Evolutionary conservation across 2,329 filamentous ascomycete genomes (phyloP).

Genomic region (Rutstroemia sp.): DNA sequence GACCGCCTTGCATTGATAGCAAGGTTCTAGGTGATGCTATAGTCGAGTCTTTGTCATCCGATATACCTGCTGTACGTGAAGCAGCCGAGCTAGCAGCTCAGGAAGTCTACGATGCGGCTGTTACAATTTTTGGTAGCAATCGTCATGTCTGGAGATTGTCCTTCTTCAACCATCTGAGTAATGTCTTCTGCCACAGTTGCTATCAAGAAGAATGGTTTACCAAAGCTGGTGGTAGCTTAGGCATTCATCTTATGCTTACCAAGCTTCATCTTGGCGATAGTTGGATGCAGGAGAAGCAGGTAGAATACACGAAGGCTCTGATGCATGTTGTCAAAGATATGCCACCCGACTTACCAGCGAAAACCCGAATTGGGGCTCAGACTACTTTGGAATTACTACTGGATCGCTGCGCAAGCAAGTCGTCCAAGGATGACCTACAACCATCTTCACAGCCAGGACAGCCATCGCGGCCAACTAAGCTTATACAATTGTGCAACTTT

Average conservation of each 20-base stretch:
- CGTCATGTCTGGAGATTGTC: constrained; percentile 66
- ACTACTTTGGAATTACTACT: constrained; percentile 75
- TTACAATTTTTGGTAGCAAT: constrained; percentile 70
- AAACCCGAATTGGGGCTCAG: constrained; percentile 76
- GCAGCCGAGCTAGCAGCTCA: constrained; percentile 73
- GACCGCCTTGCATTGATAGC: constrained; percentile 79
- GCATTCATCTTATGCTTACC: constrained; percentile 81
- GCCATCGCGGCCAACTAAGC: constrained; percentile 54
- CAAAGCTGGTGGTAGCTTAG: constrained; percentile 85
- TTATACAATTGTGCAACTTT: constrained; percentile 72
- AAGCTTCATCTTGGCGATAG: constrained; percentile 75
- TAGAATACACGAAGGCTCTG: constrained; percentile 83
- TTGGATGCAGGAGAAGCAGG: constrained; percentile 77
- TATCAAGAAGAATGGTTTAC: constrained; percentile 99
- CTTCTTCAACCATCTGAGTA: constrained; percentile 78
- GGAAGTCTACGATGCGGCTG: constrained; percentile 68
- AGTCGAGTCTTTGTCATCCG: constrained; percentile 82
- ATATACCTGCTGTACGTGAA: constrained; percentile 71
- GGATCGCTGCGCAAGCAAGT: constrained; percentile 67
- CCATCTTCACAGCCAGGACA: constrained; percentile 43
- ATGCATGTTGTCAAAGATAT: constrained; percentile 99
- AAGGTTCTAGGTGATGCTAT: constrained; percentile 82
- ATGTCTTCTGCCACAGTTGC: constrained; percentile 86
- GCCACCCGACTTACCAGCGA: constrained; percentile 86
- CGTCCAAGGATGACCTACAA: constrained; percentile 70